Evolutionary conservation across 2,329 filamentous ascomycete species (phyloP), one percentile per base, ranked within the genome.

Genomic region (Ceratocystis albifundus): DNA sequence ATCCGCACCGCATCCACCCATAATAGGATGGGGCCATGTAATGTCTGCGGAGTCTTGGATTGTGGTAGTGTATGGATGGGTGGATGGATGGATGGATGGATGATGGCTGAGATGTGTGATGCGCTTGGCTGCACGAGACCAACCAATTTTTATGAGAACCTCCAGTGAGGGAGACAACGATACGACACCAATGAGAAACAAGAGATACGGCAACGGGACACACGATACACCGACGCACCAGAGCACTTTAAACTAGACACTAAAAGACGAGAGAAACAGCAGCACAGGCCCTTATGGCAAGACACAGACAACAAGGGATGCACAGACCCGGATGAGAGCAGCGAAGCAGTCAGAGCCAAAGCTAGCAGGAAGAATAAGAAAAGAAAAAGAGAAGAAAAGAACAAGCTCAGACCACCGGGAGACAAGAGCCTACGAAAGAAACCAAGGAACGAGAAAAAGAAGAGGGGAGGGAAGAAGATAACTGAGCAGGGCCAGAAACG

Each of bases 81-180:
- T 25, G n/a, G n/a, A n/a, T n/a, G n/a, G n/a, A n/a, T n/a, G n/a
- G n/a, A 22, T 22, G 48, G 22, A 15, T 53, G 48, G 22, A 12
- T 53, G 48, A n/a, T 53, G 48, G 36, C 48, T 53, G 48, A 53
- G 48, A 59, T 59, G 28, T 36, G 55, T 32, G 28, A 59, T 36
- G 30, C 55, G 32, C 28, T 25, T 28, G 20, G 48, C 55, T 32
- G 55, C 55, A 36, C 55, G 55, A 59, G 30, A 36, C 55, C 32
- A 17, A 8, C 28, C 6, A 32, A 59, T 32, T 32, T 32, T 36
- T 59, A 59, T 30, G 55, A 59, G 55, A 59, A 59, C 55, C 30
- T 22, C 17, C 12, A 32, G 55, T 15, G 55, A 59, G 48, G 25
- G 48, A 53, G 48, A 53, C 48, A 53, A 30, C 28, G 28, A 59